Percentiles rank a stretch among this genome's conserved stretches.
These are phyloP conservation scores for Mortierella sp. DNA, from an alignment of 371 early-diverging fungal genomes.

Conservation along the genomic window DNA sequence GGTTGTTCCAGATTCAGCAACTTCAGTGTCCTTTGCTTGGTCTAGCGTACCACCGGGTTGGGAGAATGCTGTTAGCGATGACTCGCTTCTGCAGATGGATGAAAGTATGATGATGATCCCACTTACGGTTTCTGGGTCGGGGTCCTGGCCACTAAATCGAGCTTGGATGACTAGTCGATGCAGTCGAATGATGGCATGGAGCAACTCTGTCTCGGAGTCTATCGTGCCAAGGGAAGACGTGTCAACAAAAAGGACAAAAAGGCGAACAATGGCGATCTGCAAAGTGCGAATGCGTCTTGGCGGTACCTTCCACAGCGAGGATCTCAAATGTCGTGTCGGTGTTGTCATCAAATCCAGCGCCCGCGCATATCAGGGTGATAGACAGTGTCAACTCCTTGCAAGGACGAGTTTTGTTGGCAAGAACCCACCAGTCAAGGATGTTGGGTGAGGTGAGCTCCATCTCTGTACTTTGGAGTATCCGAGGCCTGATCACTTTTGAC, in stretches of 20 bases:
- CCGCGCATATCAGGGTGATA: conserved; percentile 29
- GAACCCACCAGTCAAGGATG: conserved; percentile 39
- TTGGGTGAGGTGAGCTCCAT: conserved; percentile 31
- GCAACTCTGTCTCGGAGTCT: conserved; percentile 45
- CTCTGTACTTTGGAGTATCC: conserved; percentile 32
- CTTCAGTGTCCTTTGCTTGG: conserved; percentile 25
- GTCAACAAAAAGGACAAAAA: not conserved
- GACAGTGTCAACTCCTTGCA: conserved; percentile 16
- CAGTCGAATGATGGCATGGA: conserved; percentile 24
- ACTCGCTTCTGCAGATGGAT: not conserved
- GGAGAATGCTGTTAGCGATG: not conserved
- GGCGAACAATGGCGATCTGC: no score
- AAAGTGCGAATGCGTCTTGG: no score
- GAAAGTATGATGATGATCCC: conserved; percentile 13
- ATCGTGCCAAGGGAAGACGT: not conserved
- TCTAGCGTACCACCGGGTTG: conserved; percentile 6
- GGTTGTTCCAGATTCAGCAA: conserved; percentile 32
- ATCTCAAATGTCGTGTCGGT: conserved; percentile 17
- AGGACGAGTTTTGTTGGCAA: not conserved
- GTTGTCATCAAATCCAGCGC: conserved; percentile 20
- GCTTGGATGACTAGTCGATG: conserved; percentile 31
- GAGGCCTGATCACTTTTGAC: conserved; percentile 24
- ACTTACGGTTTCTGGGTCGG: conserved; percentile 12
- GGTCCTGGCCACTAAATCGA: conserved; percentile 2
- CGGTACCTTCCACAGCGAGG: conserved; percentile 44